Percentiles rank a stretch among this genome's conserved stretches.
These are phyloP conservation scores for Nitzschia putrida DNA, from an alignment of 108 stramenopile species.

Conservation along the genomic window DNA sequence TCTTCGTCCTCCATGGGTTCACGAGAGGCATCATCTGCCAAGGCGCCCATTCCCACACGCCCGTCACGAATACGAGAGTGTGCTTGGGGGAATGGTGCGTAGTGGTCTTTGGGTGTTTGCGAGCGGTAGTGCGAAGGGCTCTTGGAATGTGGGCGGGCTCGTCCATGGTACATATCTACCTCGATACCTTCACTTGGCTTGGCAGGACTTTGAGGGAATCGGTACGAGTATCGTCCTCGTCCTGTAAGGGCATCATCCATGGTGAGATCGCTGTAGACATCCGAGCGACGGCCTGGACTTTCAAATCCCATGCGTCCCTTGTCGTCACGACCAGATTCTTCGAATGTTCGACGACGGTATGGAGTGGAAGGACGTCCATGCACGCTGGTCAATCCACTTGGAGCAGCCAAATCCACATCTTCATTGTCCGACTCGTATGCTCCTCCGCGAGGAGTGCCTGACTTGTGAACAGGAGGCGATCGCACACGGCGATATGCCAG, in stretches of 20 bases:
- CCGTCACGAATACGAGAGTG: too few relatives aligned
- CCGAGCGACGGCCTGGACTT: constrained; percentile 20
- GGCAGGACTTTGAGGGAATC: constrained; percentile 2
- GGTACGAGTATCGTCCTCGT: background rate
- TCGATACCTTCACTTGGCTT: constrained; percentile 18
- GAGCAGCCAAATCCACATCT: background rate
- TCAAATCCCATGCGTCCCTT: background rate
- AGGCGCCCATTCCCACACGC: too few relatives aligned
- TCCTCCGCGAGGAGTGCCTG: constrained; percentile 2
- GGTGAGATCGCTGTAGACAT: constrained; percentile 18
- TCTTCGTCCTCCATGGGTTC: too few relatives aligned
- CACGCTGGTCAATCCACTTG: background rate
- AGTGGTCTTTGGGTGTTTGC: too few relatives aligned
- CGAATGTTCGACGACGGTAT: constrained; percentile 7
- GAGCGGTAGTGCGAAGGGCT: background rate
- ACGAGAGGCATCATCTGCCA: too few relatives aligned
- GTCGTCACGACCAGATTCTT: background rate
- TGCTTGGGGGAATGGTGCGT: too few relatives aligned
- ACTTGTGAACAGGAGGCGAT: constrained; percentile 8
- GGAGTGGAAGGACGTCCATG: constrained; percentile 9
- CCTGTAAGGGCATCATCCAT: constrained; percentile 22
- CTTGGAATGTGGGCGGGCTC: constrained; percentile 6
- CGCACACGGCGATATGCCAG: background rate
- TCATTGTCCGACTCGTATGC: background rate
- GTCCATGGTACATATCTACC: constrained; percentile 7